Base-by-base conservation (phyloP, 768 basidiomycete genomes). In the Dioszegia aurantiaca region DNA sequence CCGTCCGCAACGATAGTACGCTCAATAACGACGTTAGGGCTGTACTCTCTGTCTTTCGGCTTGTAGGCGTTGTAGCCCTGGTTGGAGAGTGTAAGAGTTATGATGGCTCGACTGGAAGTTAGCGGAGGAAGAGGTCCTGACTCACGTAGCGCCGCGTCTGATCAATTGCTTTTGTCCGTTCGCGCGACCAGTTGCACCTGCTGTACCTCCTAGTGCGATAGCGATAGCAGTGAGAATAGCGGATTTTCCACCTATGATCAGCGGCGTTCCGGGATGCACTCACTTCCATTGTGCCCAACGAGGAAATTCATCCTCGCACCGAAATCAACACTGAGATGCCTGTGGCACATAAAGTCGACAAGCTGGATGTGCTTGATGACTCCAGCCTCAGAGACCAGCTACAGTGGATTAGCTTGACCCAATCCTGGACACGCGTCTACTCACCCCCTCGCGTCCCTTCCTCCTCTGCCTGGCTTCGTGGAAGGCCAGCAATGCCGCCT, bases 291-390 rank as follows among this genome's bases (percentile, higher is more conserved):
- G 66, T 91, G 88, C 12, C 90, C 90, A 37, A 94, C 94, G 65
- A 99, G 89, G 71, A 98, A 98, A 78, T 98, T 99, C 71, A 99
- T 89, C 75, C 93, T 90, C 9, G 88, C 87, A 0, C 91, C 90
- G 62, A 98, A 90, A 1, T 83, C 82, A 77, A 95, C 89, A 0
- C 82, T 85, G 43, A 92, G 80, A 76, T 82, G 86, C 73, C 85
- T 82, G 78, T 98, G 93, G 76, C 92, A 95, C 92, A 98, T 94
- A 78, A 98, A 98, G 71, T 97, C 87, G 69, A 85, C 82, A 83
- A 78, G 56, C 23, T 58, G 54, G 53, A 76, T 64, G 3, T 82
- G 81, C 66, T 90, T 87, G 60, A 97, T 88, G 64, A 97, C 86
- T 4, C 93, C 94, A 67, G 86, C 83, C 49, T 93, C 87, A 4